Evolutionary conservation across 495 filamentous ascomycete species (phyloP).

Genomic region (Annulohypoxylon maeteangense): DNA sequence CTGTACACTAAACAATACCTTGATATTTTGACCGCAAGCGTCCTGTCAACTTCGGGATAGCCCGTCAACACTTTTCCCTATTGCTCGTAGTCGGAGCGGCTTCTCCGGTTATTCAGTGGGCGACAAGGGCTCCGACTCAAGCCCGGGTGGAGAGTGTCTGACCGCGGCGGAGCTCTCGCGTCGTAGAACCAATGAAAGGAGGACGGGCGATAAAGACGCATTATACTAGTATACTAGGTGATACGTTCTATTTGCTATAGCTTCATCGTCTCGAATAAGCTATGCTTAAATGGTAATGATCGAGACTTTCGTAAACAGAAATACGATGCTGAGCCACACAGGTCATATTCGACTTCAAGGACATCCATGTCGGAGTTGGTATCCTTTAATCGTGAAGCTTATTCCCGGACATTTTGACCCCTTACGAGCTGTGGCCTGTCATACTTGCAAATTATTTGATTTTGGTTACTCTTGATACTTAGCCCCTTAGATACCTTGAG

Average conservation of each 20-base stretch:
- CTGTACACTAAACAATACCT: neutral
- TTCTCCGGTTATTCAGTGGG: neutral
- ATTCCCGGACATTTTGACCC: neutral
- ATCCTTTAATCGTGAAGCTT: neutral
- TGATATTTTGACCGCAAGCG: neutral
- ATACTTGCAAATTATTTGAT: neutral
- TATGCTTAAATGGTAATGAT: neutral
- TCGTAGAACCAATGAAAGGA: neutral
- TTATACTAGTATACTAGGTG: neutral
- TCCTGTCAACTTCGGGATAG: neutral
- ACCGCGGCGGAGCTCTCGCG: neutral
- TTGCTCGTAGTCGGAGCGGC: neutral
- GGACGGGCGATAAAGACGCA: neutral
- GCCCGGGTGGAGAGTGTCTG: neutral
- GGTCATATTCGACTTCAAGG: neutral
- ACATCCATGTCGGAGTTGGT: neutral
- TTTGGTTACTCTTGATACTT: neutral
- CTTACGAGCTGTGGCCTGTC: neutral
- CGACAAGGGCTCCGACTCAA: neutral
- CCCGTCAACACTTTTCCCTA: neutral
- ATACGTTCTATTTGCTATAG: neutral
- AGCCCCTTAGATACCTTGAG: neutral
- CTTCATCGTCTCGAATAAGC: neutral
- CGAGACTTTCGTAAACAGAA: neutral
- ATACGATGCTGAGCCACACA: neutral